Base-by-base conservation (phyloP, 345 rosid genomes). In the Hibiscus syriacus region DNA sequence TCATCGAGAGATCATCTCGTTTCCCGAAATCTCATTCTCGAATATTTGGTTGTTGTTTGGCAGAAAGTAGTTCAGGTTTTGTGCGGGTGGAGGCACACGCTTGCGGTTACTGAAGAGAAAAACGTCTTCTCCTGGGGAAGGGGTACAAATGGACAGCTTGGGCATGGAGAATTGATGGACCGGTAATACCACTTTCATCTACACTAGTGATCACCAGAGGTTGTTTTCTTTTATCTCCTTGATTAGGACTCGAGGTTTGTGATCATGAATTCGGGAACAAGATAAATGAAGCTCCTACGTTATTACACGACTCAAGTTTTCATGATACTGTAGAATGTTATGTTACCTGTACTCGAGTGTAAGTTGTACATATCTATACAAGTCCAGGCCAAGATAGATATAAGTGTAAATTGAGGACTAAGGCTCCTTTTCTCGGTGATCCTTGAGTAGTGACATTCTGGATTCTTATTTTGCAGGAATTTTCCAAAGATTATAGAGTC, bases 101-200 rank as follows among this genome's bases (percentile, higher is more conserved):
- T 94, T 79, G 97, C 96, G 73, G 80, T 89, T 67, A 91, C 96
- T 6, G 99, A 89, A 73, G 74, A 55, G 62, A 77, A 87, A 46
- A 90, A 94, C 72, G 85, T 94, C 17, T 94, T 82, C 77, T 90
- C 97, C 63, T 91, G 99, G 99, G 99, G 99, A 56, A 86, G 99
- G 85, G 99, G 97, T 66, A 94, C 97, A 41, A 94, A 91, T 78
- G 96, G 99, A 71, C 99, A 94, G 82, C 99, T 94, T 59, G 99
- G 99, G 64, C 83, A 79, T 53, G 97, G 97, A 61, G 92, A 84
- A 72, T 78, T 85, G 2, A 38, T 69, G 55, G 99, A 94, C 74
- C 60, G 92, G 99, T 94, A 87, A 85, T 60, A 46, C 29, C 64
- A 46, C 58, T 43, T 64, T 55, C n/a, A 14, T 69, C 39, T 55